Evolutionary conservation across 441 rosid genomes (phyloP), one percentile per base, ranked within the genome.

Genomic region (Jatropha podagrica): DNA sequence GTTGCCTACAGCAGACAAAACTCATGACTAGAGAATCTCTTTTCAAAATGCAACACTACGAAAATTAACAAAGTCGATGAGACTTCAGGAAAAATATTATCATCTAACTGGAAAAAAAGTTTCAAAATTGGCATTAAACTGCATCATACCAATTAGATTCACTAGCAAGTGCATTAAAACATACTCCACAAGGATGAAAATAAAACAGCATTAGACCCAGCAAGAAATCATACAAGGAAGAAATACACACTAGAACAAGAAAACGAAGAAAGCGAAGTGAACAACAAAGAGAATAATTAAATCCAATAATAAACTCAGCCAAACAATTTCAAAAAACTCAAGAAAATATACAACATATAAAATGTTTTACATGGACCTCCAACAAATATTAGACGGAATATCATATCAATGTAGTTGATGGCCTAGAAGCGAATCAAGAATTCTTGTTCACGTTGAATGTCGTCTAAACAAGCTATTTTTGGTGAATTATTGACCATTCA

Each of bases 401-500:
- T 38, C 2, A 20, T 46, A 66, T 11, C 3, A 20, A 54, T 69
- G 23, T 14, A 52, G 23, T 9, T 38, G 49, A 37, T 40, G 48
- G 12, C 12, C 14, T 1, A 7, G 40, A 11, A 70, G 5, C 11
- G 37, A 70, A 70, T 12, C 32, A 3, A 40, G n/a, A 54, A 20
- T 52, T 17, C 58, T 69, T 13, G 13, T 17, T 15, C 81, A 75
- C 82, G 37, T 70, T 37, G 67, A 41, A 72, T 77, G 76, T 68
- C 84, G 75, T 18, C 17, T 79, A 65, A 65, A 12, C 10, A 42
- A 41, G 17, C 52, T 78, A 62, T 8, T 83, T 52, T 85, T 1
- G 88, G 88, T 83, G 85, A 79, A 83, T 79, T 69, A 88, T 87
- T 82, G 86, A 86, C 86, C 89, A 85, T 85, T 86, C 87, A 83